These are phyloP conservation scores for Sporisorium exsertum DNA, from an alignment of 1,284 basidiomycete species.

Conservation along the genomic window DNA sequence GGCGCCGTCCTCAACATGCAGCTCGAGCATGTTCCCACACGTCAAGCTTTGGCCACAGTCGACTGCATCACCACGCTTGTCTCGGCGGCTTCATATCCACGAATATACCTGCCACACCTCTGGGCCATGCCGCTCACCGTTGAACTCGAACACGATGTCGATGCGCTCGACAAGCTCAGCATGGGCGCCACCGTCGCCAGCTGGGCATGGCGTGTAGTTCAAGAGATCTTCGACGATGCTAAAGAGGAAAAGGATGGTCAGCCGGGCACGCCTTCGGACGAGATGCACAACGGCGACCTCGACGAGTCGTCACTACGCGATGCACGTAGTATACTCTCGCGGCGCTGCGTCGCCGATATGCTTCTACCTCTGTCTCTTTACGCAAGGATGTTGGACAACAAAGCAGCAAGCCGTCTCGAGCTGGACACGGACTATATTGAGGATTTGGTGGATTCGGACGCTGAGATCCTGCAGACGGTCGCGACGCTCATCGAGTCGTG, in stretches of 20 bases:
- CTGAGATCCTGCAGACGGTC: conserved; percentile 46
- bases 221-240: conserved; percentile 46
- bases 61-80: conserved; percentile 31
- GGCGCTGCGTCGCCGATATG: conserved; percentile 20
- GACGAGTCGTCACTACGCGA: conserved; percentile 20
- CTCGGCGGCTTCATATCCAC: conserved; percentile 30
- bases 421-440: conserved; percentile 42
- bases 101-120: conserved; percentile 46
- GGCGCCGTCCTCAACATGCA: conserved; percentile 84
- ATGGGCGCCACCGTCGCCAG: conserved; percentile 45
- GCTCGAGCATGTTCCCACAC: conserved; percentile 75
- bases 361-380: conserved; percentile 37
- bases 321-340: conserved; percentile 38
- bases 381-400: neutral
- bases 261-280: conserved; percentile 26
- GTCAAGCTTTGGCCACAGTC: conserved; percentile 28
- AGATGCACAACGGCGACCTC: conserved; percentile 36
- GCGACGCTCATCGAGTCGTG: conserved; percentile 47
- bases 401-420: conserved; percentile 5
- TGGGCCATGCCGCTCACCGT: conserved; percentile 40
- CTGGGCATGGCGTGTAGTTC: conserved; percentile 44
- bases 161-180: conserved; percentile 28
- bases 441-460: conserved; percentile 51
- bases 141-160: conserved; percentile 30
- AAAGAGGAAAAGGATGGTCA: conserved; percentile 45